Conservation (phyloP, 805 yeast genomes). For the Ogataea pini region DNA sequence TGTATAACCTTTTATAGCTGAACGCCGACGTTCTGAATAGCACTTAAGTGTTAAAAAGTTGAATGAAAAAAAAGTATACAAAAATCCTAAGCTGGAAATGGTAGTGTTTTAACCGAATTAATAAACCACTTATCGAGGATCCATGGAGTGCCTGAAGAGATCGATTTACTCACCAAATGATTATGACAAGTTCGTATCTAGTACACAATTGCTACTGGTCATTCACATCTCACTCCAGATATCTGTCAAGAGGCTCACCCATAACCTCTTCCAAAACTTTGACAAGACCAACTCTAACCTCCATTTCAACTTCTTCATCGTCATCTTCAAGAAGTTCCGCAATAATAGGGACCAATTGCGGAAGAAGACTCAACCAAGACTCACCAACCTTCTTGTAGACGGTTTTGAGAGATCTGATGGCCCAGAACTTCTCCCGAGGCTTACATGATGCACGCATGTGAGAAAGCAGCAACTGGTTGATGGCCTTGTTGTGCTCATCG, state of each 20-base stretch:
- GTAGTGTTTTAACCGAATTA: neutral
- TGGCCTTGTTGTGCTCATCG: conserved; percentile 66
- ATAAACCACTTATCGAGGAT: no score
- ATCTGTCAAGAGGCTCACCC: conserved; percentile 92
- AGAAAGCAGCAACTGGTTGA: conserved; percentile 62
- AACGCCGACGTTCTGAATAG: neutral
- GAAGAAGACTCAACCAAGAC: conserved; percentile 86
- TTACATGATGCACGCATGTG: conserved; percentile 67
- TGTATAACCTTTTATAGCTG: neutral
- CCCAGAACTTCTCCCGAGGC: conserved; percentile 70
- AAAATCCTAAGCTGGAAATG: neutral
- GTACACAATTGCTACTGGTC: no score
- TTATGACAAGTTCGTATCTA: no score
- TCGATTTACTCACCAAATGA: no score
- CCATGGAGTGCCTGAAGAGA: no score
- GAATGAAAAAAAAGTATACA: neutral
- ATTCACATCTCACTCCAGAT: conserved; percentile 51
- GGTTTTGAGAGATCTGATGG: conserved; percentile 73
- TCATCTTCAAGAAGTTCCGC: conserved; percentile 96
- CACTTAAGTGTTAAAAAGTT: neutral
- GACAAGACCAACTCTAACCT: conserved; percentile 86
- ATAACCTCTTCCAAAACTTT: conserved; percentile 88
- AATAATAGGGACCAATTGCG: conserved; percentile 92
- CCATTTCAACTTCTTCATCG: conserved; percentile 88
- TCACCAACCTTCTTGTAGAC: conserved; percentile 92